Percentiles rank a stretch among this genome's conserved stretches.
Conservation (phyloP, 2,329 filamentous ascomycete species). For the Neurospora sp. region DNA sequence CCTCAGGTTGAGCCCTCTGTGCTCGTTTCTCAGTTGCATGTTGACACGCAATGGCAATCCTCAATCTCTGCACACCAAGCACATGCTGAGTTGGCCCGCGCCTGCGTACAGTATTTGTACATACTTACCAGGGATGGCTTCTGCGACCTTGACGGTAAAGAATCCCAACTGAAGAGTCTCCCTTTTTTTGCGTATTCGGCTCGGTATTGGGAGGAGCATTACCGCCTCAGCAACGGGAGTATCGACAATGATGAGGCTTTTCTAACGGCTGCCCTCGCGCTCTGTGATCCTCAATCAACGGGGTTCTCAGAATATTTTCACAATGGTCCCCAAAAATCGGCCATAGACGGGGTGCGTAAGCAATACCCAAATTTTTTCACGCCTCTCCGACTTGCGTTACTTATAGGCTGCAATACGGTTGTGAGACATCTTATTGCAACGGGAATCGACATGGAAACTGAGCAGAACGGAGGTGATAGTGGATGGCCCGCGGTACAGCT, state of each 20-base stretch:
- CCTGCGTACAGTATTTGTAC: neutral
- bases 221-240: neutral
- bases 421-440: neutral
- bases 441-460: neutral
- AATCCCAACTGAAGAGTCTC: fast-evolving
- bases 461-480: neutral
- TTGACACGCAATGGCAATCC: neutral
- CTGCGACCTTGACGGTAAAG: neutral
- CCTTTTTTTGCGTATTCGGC: neutral
- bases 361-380: neutral
- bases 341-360: no score
- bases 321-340: fast-evolving
- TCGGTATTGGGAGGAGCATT: neutral
- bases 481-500: neutral
- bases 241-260: neutral
- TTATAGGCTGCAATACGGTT: neutral
- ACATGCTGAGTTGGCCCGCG: neutral
- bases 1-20: neutral
- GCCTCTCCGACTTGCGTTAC: neutral
- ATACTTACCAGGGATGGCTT: neutral
- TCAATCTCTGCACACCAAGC: neutral
- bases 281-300: neutral
- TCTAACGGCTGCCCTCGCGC: neutral
- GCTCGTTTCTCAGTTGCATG: neutral
- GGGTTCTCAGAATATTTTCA: neutral